phyloP scores from a whole-genome alignment of 2,329 filamentous ascomycete species.

The Kalmusia sp. region DNA sequence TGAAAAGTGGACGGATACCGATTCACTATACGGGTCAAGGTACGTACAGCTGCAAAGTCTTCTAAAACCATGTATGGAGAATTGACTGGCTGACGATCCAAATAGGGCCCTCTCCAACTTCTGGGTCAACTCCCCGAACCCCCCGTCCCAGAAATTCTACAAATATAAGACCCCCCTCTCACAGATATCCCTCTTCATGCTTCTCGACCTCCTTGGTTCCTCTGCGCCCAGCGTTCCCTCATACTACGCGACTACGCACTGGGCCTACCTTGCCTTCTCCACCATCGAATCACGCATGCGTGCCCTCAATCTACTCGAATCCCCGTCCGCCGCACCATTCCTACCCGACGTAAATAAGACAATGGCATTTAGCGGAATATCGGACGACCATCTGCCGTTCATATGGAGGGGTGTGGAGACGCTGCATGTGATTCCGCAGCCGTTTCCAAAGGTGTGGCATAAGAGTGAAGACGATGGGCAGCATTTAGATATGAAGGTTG shows the following conservation, averaged over 20 bases:
- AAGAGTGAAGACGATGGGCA: conserved; percentile 80
- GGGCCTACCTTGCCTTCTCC: conserved; percentile 85
- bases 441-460: conserved; percentile 90
- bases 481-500: conserved; percentile 79
- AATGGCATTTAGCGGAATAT: conserved; percentile 57
- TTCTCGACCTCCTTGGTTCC: conserved; percentile 87
- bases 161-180: conserved; percentile 75
- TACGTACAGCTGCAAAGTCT: conserved; percentile 44
- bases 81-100: background rate
- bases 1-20: conserved; percentile 75
- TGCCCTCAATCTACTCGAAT: conserved; percentile 67
- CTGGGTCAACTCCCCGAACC: conserved; percentile 77
- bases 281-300: conserved; percentile 77
- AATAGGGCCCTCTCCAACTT: conserved; percentile 72
- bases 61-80: background rate
- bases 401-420: conserved; percentile 85
- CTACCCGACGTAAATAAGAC: conserved; percentile 51
- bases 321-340: conserved; percentile 61
- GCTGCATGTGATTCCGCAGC: conserved; percentile 84
- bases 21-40: conserved; percentile 90
- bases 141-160: conserved; percentile 68
- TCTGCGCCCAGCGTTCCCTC: conserved; percentile 75
- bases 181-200: conserved; percentile 85
- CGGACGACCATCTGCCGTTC: conserved; percentile 93
- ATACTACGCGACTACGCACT: conserved; percentile 89